These are phyloP conservation scores for Lavandula angustifolia DNA, from an alignment of 257 asterid genomes.

Conservation along the genomic window DNA sequence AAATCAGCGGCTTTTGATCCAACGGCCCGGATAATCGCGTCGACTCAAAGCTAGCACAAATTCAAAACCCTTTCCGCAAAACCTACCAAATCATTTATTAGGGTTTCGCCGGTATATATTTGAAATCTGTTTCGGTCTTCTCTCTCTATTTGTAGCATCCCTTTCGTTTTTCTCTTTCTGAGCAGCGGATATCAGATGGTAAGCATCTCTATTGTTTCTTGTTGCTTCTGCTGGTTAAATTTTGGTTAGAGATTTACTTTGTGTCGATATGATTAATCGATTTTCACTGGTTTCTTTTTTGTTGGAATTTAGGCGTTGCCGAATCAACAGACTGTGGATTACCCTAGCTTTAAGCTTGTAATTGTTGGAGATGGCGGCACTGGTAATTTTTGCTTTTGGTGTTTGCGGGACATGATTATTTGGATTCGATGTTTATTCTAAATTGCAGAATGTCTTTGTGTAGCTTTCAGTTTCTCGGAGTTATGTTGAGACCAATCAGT, in stretches of 20 bases:
- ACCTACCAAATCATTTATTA: not conserved
- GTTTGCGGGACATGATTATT: not conserved
- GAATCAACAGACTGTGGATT: slow-evolving; percentile 71
- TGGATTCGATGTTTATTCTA: not conserved
- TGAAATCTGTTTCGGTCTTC: no score
- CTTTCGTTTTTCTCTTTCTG: no score
- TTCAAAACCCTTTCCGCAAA: slow-evolving; percentile 8
- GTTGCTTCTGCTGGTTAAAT: no score
- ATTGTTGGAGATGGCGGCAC: slow-evolving; percentile 85
- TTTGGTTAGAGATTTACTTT: no score
- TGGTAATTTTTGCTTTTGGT: slow-evolving; percentile 37
- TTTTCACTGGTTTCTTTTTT: not conserved
- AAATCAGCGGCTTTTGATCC: slow-evolving; percentile 35
- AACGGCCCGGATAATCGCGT: slow-evolving; percentile 61
- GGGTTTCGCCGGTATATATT: not conserved
- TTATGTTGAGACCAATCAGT: not conserved
- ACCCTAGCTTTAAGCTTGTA: slow-evolving; percentile 82
- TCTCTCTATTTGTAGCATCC: no score
- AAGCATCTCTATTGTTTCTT: no score
- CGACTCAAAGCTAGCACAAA: slow-evolving; percentile 44
- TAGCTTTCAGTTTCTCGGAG: not conserved
- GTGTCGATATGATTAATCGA: not conserved
- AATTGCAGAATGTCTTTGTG: not conserved
- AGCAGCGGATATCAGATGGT: no score
- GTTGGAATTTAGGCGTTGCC: slow-evolving; percentile 49